phyloP scores from a whole-genome alignment of 2,329 filamentous ascomycete genomes.

The Aspergillus tubingensis region DNA sequence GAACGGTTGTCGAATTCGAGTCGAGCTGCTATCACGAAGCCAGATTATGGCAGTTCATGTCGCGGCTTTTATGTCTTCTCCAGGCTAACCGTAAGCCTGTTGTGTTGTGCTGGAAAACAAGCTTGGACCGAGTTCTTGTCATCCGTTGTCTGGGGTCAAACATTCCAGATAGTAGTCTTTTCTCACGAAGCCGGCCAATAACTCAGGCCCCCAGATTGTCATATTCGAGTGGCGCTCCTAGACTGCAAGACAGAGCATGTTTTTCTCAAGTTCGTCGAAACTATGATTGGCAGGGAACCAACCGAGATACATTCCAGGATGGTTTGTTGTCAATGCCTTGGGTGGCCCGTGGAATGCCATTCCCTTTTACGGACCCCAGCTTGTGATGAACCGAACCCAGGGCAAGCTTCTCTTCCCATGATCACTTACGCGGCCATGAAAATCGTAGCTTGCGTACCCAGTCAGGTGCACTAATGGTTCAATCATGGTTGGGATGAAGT shows the following conservation, averaged over 20 bases:
- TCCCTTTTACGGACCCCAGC: neutral
- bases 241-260: neutral
- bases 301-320: slow-evolving; percentile 22
- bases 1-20: neutral
- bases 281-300: neutral
- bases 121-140: neutral
- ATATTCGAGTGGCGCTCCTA: neutral
- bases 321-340: slow-evolving; percentile 26
- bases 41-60: neutral
- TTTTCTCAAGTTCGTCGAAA: neutral
- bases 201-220: neutral
- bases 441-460: neutral
- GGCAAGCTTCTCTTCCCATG: neutral
- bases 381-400: neutral
- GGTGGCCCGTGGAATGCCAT: slow-evolving; percentile 22
- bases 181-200: neutral
- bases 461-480: neutral
- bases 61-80: neutral
- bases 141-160: neutral
- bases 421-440: neutral
- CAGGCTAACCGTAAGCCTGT: neutral
- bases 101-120: neutral
- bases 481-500: neutral
- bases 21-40: neutral
- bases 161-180: neutral